Conservation (phyloP, 2,329 filamentous ascomycete genomes). For the Teratosphaeriaceae sp. region DNA sequence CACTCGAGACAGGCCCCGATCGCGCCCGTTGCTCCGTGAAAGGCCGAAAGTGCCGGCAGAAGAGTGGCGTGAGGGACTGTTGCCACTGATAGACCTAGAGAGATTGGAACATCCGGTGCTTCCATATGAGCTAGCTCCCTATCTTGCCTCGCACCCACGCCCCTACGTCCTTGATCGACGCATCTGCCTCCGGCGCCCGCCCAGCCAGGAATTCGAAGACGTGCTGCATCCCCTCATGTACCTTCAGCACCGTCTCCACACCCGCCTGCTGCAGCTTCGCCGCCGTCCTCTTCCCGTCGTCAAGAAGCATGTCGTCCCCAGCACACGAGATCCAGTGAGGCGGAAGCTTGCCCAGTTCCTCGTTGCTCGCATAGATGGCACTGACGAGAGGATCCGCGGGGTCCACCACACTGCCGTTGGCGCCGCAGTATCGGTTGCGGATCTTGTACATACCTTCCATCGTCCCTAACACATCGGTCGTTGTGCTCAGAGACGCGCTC, state of each 20-base stretch:
- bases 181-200: slow-evolving; percentile 19
- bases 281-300: slow-evolving; percentile 49
- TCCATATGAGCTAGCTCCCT: too few species aligned
- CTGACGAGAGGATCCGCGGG: slow-evolving; percentile 9
- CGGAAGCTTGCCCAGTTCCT: slow-evolving; percentile 6
- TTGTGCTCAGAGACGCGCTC: slow-evolving; percentile 15
- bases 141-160: slow-evolving; percentile 18
- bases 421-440: slow-evolving; percentile 8
- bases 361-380: slow-evolving; percentile 6
- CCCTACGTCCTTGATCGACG: slow-evolving; percentile 16
- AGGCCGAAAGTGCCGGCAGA: too few species aligned
- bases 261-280: slow-evolving; percentile 39
- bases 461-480: slow-evolving; percentile 19
- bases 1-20: too few species aligned
- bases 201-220: slow-evolving; percentile 27
- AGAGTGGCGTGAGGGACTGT: too few species aligned
- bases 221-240: slow-evolving; percentile 44
- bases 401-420: slow-evolving; percentile 3
- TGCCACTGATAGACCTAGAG: too few species aligned
- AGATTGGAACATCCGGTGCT: too few species aligned
- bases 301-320: slow-evolving; percentile 44
- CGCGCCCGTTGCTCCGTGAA: too few species aligned
- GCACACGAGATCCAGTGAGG: slow-evolving; percentile 40
- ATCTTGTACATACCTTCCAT: slow-evolving; percentile 13
- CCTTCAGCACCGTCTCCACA: slow-evolving; percentile 40